Evolutionary conservation across 306 rosid species (phyloP).

Genomic region (Fragaria ananassa): DNA sequence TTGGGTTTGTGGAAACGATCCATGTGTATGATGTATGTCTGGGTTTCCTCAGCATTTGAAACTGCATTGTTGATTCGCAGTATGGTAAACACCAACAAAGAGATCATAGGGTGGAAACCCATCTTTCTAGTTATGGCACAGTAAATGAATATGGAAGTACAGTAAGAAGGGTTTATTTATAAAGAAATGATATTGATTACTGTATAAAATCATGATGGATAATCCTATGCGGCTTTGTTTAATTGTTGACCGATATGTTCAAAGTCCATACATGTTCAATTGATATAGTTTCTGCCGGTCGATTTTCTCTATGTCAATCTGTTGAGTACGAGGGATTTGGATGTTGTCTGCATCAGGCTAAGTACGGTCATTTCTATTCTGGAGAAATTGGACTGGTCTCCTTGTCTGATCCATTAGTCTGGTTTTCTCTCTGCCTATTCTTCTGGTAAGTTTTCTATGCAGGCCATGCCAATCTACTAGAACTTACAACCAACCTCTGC

Average conservation of each 20-base stretch:
- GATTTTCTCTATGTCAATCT: background rate
- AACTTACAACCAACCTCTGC: no score
- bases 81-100: background rate
- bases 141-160: background rate
- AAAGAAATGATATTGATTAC: background rate
- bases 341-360: background rate
- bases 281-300: background rate
- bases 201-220: background rate
- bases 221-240: background rate
- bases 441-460: no score
- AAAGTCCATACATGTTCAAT: background rate
- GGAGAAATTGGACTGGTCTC: background rate
- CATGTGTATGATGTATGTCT: constrained; percentile 15
- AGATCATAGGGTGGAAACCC: background rate
- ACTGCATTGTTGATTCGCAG: background rate
- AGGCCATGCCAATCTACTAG: no score
- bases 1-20: constrained; percentile 8
- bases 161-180: background rate
- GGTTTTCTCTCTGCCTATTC: no score
- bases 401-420: background rate
- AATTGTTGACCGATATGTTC: background rate
- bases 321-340: background rate
- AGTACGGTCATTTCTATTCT: background rate
- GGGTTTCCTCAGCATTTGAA: constrained; percentile 1
- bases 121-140: background rate